A percentile compares a stretch with the other conserved stretches of the same genome.
These are phyloP conservation scores for Trypanosoma theileri DNA, from an alignment of 208 protist species.

Conservation along the genomic window DNA sequence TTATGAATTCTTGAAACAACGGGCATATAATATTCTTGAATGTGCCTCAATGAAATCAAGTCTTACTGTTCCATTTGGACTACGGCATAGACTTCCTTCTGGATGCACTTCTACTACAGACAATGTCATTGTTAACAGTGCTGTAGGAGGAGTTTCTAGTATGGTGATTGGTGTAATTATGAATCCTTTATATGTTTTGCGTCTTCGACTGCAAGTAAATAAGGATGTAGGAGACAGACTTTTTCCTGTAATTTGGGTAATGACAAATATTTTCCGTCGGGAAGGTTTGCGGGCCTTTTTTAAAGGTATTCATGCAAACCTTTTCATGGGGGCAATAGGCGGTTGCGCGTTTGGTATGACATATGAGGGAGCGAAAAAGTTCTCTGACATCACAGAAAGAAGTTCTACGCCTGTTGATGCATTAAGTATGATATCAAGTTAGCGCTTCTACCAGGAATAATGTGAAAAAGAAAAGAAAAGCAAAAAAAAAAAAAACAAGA, in stretches of 20 bases:
- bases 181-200: constrained; percentile 85
- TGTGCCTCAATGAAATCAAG: constrained; percentile 23
- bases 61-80: constrained; percentile 21
- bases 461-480: too few relatives aligned
- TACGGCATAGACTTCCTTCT: constrained; percentile 35
- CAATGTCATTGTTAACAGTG: constrained; percentile 71
- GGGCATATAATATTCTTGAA: constrained; percentile 39
- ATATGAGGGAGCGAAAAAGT: constrained; percentile 78
- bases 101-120: constrained; percentile 64
- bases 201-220: constrained; percentile 63
- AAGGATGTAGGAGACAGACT: constrained; percentile 35
- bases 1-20: constrained; percentile 74
- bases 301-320: constrained; percentile 70
- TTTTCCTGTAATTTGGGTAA: constrained; percentile 47
- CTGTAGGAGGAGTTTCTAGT: constrained; percentile 59
- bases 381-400: constrained; percentile 53
- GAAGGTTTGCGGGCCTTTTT: constrained; percentile 66
- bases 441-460: too few relatives aligned
- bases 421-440: too few relatives aligned
- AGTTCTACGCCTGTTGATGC: background rate
- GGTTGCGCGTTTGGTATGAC: constrained; percentile 76
- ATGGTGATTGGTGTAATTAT: constrained; percentile 62
- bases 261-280: constrained; percentile 46
- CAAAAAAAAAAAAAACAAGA: too few relatives aligned
- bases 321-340: constrained; percentile 60